A percentile compares a stretch with the other conserved stretches of the same genome.
Conservation (phyloP, 257 asterid genomes). For the Plectranthus barbatus region DNA sequence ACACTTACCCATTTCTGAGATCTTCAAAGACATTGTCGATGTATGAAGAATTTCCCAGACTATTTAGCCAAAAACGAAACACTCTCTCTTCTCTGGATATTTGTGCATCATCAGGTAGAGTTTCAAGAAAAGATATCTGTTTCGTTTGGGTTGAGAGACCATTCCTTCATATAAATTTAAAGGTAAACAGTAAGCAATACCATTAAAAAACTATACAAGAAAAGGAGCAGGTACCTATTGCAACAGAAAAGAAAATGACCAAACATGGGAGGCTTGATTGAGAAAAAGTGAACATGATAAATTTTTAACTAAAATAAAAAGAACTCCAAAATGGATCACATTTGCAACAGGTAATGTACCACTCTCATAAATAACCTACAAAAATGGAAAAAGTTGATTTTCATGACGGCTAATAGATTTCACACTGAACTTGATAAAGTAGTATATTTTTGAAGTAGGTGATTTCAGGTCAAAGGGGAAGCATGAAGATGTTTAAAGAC, state of each 20-base stretch:
- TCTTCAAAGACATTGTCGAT: conserved; percentile 96
- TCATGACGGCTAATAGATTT: not conserved
- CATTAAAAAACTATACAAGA: not conserved
- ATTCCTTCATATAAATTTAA: conserved; percentile 47
- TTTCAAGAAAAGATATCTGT: conserved; percentile 78
- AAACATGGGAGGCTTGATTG: no score
- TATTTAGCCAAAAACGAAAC: conserved; percentile 90
- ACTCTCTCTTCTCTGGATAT: conserved; percentile 89
- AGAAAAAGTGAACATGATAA: no score
- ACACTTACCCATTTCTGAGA: conserved; percentile 81
- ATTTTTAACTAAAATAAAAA: no score
- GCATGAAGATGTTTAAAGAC: not conserved
- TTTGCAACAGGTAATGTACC: not conserved
- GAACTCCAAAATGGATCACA: not conserved
- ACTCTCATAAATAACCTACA: not conserved
- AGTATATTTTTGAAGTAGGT: not conserved
- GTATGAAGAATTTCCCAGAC: conserved; percentile 72
- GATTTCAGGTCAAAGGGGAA: not conserved
- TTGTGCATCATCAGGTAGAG: conserved; percentile 72
- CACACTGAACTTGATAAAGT: not conserved
- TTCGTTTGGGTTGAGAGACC: conserved; percentile 81
- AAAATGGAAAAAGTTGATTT: not conserved
- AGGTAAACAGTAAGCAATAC: not conserved
- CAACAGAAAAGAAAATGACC: no score
- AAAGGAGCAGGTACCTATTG: no score